Conservation (phyloP, 768 basidiomycete genomes). For the Hirschioporus abietinus region DNA sequence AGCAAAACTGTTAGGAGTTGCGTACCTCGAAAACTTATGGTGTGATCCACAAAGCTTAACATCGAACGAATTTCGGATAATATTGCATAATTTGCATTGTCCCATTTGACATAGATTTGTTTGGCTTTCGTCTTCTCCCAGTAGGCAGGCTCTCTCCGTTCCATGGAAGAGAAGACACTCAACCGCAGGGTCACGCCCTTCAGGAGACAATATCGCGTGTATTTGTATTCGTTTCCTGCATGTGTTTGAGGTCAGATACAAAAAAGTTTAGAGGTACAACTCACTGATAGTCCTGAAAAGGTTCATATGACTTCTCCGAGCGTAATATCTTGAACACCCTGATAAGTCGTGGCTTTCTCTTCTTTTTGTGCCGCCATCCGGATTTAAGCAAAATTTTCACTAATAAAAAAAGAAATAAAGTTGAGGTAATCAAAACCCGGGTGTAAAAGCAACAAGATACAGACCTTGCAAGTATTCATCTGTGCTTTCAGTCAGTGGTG, state of each 20-base stretch:
- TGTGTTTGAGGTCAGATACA: neutral
- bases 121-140: conserved; percentile 44
- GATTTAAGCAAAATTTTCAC: neutral
- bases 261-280: neutral
- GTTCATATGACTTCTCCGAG: neutral
- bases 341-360: neutral
- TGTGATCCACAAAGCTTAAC: conserved; percentile 41
- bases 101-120: conserved; percentile 43
- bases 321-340: neutral
- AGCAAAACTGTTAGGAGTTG: neutral
- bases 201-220: conserved; percentile 3
- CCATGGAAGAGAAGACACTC: conserved; percentile 66
- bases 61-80: conserved; percentile 57
- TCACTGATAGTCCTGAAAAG: neutral
- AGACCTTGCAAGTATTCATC: neutral
- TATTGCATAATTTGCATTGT: conserved; percentile 50
- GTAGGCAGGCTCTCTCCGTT: conserved; percentile 50
- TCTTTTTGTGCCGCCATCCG: neutral
- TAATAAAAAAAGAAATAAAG: neutral
- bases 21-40: conserved; percentile 27
- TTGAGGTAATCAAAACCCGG: neutral
- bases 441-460: neutral
- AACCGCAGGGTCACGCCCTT: conserved; percentile 32
- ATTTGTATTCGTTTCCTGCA: conserved; percentile 10
- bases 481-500: neutral